Percentiles rank a stretch among this genome's conserved stretches.
phyloP scores from a whole-genome alignment of 2,329 filamentous ascomycete genomes.

The Phoma herbarum region DNA sequence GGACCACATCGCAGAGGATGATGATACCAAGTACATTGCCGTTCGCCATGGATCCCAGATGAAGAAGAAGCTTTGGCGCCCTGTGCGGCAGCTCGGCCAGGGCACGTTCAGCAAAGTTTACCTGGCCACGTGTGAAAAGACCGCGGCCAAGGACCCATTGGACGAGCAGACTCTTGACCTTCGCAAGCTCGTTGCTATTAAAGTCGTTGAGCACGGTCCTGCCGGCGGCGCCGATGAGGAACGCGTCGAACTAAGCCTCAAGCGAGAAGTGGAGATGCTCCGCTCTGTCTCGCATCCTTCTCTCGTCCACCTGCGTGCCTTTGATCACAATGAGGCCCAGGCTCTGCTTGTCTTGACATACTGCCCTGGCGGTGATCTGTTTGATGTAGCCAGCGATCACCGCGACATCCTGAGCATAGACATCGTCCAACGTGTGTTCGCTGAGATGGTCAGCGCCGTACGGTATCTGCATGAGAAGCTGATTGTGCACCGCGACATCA shows the following conservation, averaged over 20 bases:
- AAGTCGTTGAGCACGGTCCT: conserved; percentile 93
- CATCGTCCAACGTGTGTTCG: conserved; percentile 84
- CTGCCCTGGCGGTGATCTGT: conserved; percentile 92
- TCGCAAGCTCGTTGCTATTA: conserved; percentile 90
- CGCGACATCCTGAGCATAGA: conserved; percentile 71
- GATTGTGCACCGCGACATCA: conserved; percentile 97
- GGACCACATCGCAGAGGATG: conserved; percentile 56
- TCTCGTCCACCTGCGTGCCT: conserved; percentile 89
- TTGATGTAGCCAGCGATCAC: conserved; percentile 84
- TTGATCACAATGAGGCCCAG: conserved; percentile 82
- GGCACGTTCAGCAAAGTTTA: conserved; percentile 96
- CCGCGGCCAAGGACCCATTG: conserved; percentile 51
- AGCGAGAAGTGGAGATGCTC: conserved; percentile 94
- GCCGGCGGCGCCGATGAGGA: conserved; percentile 93
- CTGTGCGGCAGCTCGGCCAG: conserved; percentile 82
- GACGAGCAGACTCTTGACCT: conserved; percentile 65
- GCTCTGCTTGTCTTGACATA: conserved; percentile 89
- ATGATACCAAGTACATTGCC: conserved; percentile 56
- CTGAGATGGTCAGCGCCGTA: conserved; percentile 86
- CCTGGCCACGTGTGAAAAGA: conserved; percentile 81
- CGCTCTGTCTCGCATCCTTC: conserved; percentile 88
- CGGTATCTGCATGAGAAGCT: conserved; percentile 83
- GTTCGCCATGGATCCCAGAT: conserved; percentile 67
- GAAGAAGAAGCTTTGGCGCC: conserved; percentile 81
- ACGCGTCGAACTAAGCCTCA: conserved; percentile 89